Conservation (phyloP, 495 filamentous ascomycete genomes). For the Penicillium parvum region DNA sequence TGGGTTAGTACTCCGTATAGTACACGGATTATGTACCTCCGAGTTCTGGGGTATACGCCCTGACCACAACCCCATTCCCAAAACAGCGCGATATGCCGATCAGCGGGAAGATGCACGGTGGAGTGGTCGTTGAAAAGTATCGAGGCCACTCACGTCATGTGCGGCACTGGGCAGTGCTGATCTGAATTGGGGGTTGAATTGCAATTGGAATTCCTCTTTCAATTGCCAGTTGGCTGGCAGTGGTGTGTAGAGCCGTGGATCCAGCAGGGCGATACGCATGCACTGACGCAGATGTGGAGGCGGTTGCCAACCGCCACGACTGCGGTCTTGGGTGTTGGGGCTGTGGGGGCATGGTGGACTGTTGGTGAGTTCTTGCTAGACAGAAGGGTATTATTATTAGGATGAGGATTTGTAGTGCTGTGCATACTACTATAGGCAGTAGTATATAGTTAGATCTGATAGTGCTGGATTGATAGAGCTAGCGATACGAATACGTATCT, state of each 20-base stretch:
- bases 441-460: too few species aligned
- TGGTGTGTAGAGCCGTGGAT: neutral
- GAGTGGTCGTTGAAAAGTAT: neutral
- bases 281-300: neutral
- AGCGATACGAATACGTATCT: slow-evolving; percentile 2
- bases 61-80: neutral
- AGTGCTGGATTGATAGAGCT: too few species aligned
- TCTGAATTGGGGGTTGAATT: too few species aligned
- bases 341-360: neutral
- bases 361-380: too few species aligned
- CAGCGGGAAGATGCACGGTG: neutral
- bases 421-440: too few species aligned
- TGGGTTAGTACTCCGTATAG: too few species aligned
- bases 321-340: too few species aligned
- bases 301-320: too few species aligned
- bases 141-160: slow-evolving; percentile 5
- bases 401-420: too few species aligned
- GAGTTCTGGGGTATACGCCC: neutral
- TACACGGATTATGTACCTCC: too few species aligned
- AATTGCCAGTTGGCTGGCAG: neutral
- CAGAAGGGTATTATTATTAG: too few species aligned
- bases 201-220: too few species aligned
- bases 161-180: neutral
- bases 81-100: neutral
- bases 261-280: neutral